Percentiles rank a stretch among this genome's conserved stretches.
These are phyloP conservation scores for Pichia sp. DNA, from an alignment of 1,139 yeast species.

Conservation along the genomic window DNA sequence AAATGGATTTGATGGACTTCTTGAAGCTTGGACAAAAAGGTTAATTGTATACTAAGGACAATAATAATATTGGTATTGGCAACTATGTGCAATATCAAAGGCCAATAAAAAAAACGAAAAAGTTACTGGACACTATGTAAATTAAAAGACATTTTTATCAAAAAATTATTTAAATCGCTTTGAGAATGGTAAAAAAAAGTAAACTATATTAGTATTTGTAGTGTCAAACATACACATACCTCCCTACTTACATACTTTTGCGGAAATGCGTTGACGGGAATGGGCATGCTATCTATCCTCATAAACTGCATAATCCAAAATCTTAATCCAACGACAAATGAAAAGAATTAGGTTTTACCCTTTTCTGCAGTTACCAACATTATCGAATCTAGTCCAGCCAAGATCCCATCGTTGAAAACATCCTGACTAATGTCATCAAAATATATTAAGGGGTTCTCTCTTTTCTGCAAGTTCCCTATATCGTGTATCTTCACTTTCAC, in stretches of 20 bases:
- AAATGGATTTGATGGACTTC: conserved; percentile 12
- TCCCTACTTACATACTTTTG: too few relatives aligned
- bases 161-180: not conserved
- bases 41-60: not conserved
- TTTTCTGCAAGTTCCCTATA: not conserved
- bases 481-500: conserved; percentile 1
- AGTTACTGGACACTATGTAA: not conserved
- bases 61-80: not conserved
- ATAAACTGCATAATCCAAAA: not conserved
- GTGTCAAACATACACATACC: not conserved
- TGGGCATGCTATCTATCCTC: not conserved
- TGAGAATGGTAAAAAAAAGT: not conserved
- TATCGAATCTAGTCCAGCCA: conserved; percentile 8
- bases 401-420: conserved; percentile 10
- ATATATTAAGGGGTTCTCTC: not conserved
- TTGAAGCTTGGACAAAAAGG: conserved; percentile 6
- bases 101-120: not conserved
- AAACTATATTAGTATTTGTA: not conserved
- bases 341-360: not conserved
- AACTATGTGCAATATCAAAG: too few relatives aligned
- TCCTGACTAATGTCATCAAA: conserved; percentile 1
- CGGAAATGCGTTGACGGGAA: not conserved
- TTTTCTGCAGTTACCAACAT: conserved; percentile 13
- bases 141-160: not conserved
- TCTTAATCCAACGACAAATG: not conserved